Evolutionary conservation across 2,329 filamentous ascomycete species (phyloP), one percentile per base, ranked within the genome.

Genomic region (Pestalotiopsis sp.): DNA sequence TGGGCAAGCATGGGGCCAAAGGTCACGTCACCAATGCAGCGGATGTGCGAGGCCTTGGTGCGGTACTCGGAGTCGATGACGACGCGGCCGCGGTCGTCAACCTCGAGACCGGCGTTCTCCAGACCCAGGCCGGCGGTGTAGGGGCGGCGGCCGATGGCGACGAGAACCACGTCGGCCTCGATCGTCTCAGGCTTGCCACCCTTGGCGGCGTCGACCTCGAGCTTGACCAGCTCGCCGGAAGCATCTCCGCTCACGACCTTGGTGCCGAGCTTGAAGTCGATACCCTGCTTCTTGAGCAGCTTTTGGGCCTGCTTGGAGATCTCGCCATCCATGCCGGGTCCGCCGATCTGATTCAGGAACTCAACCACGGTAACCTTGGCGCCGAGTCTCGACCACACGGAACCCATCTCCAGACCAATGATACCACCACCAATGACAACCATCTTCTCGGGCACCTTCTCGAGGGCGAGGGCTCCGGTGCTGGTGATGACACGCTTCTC

Each of bases 1-100:
- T 99, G 96, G 66, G 96, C 96, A 77, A 99, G 91, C 96, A 99
- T 99, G 77, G 94, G 94, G 10, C 96, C 96, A 80, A 99, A 99
- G 60, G 96, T 99, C 78, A 90, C 93, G 81, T 98, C 96, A 78
- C 96, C 96, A 73, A 98, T 92, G 76, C 95, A 96, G 76, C 96
- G 94, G 81, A 99, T 98, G 85, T 99, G 96, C 61, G 94, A 93
- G 73, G 96, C 85, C 86, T 98, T 98, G 78, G 96, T 99, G 83
- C 96, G 94, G 88, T 97, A 99, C 83, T 99, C 95, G 75, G 94
- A 94, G 86, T 99, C 96, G 79, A 99, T 98, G 76, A 99, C 92
- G 71, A 99, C 87, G 76, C 96, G 94, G 78, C 96, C 96, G 74
- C 93, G 92, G 78, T 98, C 94, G 80, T 99, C 96, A 70, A 92